A percentile compares a stretch with the other conserved stretches of the same genome.
phyloP scores from a whole-genome alignment of 345 rosid genomes.

The Hevea brasiliensis region DNA sequence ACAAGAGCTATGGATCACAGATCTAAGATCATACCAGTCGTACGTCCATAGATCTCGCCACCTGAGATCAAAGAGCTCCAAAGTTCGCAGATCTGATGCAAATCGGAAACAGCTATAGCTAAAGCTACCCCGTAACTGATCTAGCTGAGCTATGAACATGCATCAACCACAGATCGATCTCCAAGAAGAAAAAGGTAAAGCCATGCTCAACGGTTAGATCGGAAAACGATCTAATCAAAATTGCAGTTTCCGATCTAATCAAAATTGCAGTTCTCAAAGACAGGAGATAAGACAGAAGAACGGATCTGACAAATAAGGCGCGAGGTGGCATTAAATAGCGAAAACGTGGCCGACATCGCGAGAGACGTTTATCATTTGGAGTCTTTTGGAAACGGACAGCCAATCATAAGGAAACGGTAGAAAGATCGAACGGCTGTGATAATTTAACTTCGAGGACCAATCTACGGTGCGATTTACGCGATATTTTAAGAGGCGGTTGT shows the following conservation, averaged over 20 bases:
- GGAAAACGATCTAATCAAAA: not conserved
- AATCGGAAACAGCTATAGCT: not conserved
- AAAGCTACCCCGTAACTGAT: not conserved
- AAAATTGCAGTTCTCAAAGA: too few species aligned
- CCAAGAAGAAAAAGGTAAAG: not conserved
- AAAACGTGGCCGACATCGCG: not conserved
- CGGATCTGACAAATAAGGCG: too few species aligned
- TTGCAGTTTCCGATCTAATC: too few species aligned
- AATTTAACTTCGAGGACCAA: not conserved
- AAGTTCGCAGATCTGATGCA: not conserved
- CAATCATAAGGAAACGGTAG: not conserved
- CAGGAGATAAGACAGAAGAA: too few species aligned
- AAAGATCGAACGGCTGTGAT: slow-evolving; percentile 28
- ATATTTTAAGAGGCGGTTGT: not conserved
- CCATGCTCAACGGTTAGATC: slow-evolving; percentile 7
- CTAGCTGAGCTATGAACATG: too few species aligned
- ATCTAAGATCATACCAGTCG: not conserved
- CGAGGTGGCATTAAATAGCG: not conserved
- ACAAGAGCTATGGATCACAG: not conserved
- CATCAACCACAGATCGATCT: not conserved
- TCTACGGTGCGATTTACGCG: slow-evolving; percentile 30
- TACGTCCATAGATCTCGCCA: not conserved
- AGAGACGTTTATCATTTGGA: too few species aligned
- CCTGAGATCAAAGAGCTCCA: not conserved
- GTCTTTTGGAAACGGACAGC: not conserved